A percentile compares a stretch with the other conserved stretches of the same genome.
Conservation (phyloP, 2,329 filamentous ascomycete genomes). For the Monosporascus sp. region DNA sequence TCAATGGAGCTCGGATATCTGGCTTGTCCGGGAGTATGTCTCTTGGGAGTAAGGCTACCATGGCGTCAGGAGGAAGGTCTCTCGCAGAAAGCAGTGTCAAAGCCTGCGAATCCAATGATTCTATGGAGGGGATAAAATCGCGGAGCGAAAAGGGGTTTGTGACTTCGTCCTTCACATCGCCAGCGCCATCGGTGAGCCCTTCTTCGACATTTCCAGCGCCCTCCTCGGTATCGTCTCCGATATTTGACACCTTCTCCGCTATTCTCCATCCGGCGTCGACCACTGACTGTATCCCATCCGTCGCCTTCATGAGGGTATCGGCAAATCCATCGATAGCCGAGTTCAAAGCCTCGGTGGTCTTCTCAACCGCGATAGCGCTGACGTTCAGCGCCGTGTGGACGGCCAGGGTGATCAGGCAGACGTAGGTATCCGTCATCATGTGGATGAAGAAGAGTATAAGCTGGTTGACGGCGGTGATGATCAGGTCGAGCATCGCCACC, state of each 20-base stretch:
- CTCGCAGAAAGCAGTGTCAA: not conserved
- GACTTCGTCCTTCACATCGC: conserved; percentile 32
- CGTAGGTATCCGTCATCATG: conserved; percentile 82
- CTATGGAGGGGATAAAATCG: not conserved
- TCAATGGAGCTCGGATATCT: conserved; percentile 54
- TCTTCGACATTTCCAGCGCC: conserved; percentile 9
- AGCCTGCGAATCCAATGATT: not conserved
- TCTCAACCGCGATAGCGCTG: conserved; percentile 40
- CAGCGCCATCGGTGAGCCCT: conserved; percentile 3
- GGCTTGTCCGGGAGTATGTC: conserved; percentile 21
- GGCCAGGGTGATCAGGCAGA: conserved; percentile 81
- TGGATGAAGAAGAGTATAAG: conserved; percentile 91
- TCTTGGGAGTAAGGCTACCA: not conserved
- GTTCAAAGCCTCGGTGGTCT: conserved; percentile 43
- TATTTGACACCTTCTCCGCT: conserved; percentile 53
- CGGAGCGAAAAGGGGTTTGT: conserved; percentile 39
- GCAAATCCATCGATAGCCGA: conserved; percentile 38
- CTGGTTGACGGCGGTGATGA: conserved; percentile 76
- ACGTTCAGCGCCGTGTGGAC: conserved; percentile 74
- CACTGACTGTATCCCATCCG: conserved; percentile 50
- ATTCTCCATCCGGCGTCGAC: conserved; percentile 44
- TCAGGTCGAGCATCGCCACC: conserved; percentile 71
- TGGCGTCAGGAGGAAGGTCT: not conserved
- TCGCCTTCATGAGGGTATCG: conserved; percentile 41
- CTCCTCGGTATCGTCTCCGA: conserved; percentile 28